Evolutionary conservation across 1,139 yeast genomes (phyloP).

Genomic region (Protomyces inundatus): DNA sequence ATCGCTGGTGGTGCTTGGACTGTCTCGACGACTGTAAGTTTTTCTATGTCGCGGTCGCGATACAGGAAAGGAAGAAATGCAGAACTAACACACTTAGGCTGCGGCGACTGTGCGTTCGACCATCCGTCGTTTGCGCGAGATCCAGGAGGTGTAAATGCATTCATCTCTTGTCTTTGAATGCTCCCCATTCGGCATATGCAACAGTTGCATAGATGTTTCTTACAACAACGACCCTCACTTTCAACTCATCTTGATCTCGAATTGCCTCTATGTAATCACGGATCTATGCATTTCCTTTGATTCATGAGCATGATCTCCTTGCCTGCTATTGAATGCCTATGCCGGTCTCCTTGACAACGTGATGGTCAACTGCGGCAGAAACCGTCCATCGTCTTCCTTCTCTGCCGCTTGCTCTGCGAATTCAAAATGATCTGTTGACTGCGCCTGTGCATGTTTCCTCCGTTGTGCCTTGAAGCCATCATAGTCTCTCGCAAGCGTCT

Average conservation of each 20-base stretch:
- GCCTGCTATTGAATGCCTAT: too few species aligned
- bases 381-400: neutral
- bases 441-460: neutral
- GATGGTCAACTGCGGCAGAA: neutral
- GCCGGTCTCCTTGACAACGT: neutral
- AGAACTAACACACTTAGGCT: slow-evolving; percentile 61
- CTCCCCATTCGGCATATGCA: neutral
- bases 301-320: too few species aligned
- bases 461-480: neutral
- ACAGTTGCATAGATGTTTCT: too few species aligned
- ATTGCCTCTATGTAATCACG: too few species aligned
- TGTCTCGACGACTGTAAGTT: slow-evolving; percentile 50
- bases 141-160: slow-evolving; percentile 87
- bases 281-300: too few species aligned
- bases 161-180: neutral
- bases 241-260: too few species aligned
- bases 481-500: neutral
- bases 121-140: slow-evolving; percentile 99
- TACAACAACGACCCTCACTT: too few species aligned
- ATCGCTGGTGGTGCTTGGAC: slow-evolving; percentile 99
- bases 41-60: neutral
- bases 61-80: neutral
- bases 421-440: too few species aligned
- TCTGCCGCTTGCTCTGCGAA: neutral
- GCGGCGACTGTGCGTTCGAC: slow-evolving; percentile 99